Percentiles rank a stretch among this genome's conserved stretches.
Evolutionary conservation across 345 rosid species (phyloP).

Genomic region (Microcos paniculata): DNA sequence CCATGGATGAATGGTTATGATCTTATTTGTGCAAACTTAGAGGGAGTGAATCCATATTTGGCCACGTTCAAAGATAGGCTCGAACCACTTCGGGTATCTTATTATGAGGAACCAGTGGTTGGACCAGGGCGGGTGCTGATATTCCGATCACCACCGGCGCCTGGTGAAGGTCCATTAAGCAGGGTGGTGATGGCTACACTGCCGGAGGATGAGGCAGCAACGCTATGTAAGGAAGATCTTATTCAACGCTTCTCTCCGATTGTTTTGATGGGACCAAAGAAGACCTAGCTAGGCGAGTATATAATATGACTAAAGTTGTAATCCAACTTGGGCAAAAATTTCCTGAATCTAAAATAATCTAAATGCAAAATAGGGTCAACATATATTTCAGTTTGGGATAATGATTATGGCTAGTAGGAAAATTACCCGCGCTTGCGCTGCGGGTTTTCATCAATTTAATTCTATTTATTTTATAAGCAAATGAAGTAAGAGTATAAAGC

Average conservation of each 20-base stretch:
- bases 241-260: slow-evolving; percentile 44
- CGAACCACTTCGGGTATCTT: slow-evolving; percentile 35
- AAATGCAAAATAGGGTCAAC: too few species aligned
- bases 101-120: slow-evolving; percentile 42
- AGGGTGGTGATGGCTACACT: slow-evolving; percentile 57
- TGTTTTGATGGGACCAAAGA: slow-evolving; percentile 48
- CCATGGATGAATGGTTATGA: slow-evolving; percentile 37
- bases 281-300: too few species aligned
- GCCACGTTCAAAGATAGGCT: slow-evolving; percentile 44
- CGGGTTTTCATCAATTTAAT: too few species aligned
- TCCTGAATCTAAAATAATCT: too few species aligned
- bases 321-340: too few species aligned
- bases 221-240: slow-evolving; percentile 45
- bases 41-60: slow-evolving; percentile 28
- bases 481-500: too few species aligned
- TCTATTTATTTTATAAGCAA: too few species aligned
- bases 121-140: slow-evolving; percentile 50
- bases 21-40: slow-evolving; percentile 50
- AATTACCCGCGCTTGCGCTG: too few species aligned
- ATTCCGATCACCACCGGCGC: slow-evolving; percentile 32
- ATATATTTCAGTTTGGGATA: too few species aligned
- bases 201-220: slow-evolving; percentile 41
- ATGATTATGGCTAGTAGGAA: too few species aligned
- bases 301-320: too few species aligned
- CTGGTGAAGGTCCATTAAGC: slow-evolving; percentile 39